These are phyloP conservation scores for Botrytis aclada DNA, from an alignment of 2,329 filamentous ascomycete species.

Conservation along the genomic window DNA sequence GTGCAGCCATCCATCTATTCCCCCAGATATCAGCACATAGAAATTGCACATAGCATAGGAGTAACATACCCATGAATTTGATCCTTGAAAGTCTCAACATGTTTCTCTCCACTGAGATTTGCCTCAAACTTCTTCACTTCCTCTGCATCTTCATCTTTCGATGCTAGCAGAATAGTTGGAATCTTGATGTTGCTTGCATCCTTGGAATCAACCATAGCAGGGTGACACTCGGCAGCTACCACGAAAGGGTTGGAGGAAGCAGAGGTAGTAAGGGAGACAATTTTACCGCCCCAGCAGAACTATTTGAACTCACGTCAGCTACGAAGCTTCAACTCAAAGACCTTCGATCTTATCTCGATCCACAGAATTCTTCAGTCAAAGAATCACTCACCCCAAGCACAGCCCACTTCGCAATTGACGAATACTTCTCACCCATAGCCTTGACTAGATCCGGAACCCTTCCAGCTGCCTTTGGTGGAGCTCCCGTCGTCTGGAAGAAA, in stretches of 20 bases:
- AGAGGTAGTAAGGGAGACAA: conserved; percentile 31
- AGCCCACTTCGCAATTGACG: conserved; percentile 49
- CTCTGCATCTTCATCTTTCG: conserved; percentile 57
- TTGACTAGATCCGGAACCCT: conserved; percentile 51
- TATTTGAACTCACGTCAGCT: conserved; percentile 14
- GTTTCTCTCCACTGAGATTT: conserved; percentile 43
- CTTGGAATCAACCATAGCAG: conserved; percentile 60
- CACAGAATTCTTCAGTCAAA: neutral
- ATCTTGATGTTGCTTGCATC: conserved; percentile 60
- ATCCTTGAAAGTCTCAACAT: conserved; percentile 48
- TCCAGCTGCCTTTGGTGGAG: conserved; percentile 40
- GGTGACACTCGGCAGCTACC: conserved; percentile 52
- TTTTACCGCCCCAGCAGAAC: conserved; percentile 39
- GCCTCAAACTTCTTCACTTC: conserved; percentile 45
- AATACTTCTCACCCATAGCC: conserved; percentile 49
- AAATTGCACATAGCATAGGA: neutral
- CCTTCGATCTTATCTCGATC: neutral
- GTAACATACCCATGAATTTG: conserved; percentile 49
- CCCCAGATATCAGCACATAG: neutral
- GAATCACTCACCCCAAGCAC: conserved; percentile 28
- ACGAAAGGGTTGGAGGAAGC: conserved; percentile 46
- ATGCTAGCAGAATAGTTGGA: conserved; percentile 62
- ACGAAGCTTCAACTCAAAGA: neutral
- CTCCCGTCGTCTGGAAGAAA: conserved; percentile 49
- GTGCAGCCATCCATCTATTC: conserved; percentile 51